phyloP scores from a whole-genome alignment of 2,329 filamentous ascomycete genomes.

The Dendryphion nanum region DNA sequence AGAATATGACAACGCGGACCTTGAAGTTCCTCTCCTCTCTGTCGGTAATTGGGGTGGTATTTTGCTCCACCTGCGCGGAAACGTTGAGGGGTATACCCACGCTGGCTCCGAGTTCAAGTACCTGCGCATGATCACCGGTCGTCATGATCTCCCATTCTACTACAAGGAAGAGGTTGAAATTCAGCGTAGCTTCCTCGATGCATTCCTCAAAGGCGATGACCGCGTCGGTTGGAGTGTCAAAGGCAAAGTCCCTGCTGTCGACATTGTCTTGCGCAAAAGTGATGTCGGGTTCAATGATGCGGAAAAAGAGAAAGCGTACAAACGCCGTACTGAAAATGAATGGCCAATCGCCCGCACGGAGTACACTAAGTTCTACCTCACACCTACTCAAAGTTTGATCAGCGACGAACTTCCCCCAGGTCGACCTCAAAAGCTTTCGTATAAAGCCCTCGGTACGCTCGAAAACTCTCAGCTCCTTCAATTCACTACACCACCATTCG shows the following conservation, averaged over 20 bases:
- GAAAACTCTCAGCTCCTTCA: constrained; percentile 55
- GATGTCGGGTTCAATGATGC: constrained; percentile 67
- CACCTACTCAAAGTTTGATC: constrained; percentile 45
- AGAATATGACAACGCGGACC: constrained; percentile 61
- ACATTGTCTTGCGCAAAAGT: constrained; percentile 62
- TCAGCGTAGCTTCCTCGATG: constrained; percentile 66
- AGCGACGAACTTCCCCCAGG: constrained; percentile 25
- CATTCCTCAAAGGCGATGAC: constrained; percentile 69
- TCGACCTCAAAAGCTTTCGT: constrained; percentile 49
- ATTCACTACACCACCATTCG: constrained; percentile 59
- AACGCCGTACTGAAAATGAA: constrained; percentile 56
- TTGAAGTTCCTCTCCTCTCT: constrained; percentile 62
- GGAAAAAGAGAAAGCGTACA: constrained; percentile 56
- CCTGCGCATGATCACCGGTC: constrained; percentile 63
- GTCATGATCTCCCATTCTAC: constrained; percentile 70
- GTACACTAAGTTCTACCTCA: constrained; percentile 63
- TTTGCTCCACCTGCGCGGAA: constrained; percentile 63
- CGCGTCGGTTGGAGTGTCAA: constrained; percentile 57
- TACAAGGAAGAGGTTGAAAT: constrained; percentile 67
- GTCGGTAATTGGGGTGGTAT: constrained; percentile 71
- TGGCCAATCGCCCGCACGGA: constrained; percentile 68
- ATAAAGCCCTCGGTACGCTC: constrained; percentile 59
- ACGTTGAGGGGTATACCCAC: constrained; percentile 60
- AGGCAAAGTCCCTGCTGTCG: constrained; percentile 61
- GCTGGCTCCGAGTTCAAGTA: constrained; percentile 66